These are phyloP conservation scores for Boletus reticuloceps DNA, from an alignment of 768 basidiomycete species.

Conservation along the genomic window DNA sequence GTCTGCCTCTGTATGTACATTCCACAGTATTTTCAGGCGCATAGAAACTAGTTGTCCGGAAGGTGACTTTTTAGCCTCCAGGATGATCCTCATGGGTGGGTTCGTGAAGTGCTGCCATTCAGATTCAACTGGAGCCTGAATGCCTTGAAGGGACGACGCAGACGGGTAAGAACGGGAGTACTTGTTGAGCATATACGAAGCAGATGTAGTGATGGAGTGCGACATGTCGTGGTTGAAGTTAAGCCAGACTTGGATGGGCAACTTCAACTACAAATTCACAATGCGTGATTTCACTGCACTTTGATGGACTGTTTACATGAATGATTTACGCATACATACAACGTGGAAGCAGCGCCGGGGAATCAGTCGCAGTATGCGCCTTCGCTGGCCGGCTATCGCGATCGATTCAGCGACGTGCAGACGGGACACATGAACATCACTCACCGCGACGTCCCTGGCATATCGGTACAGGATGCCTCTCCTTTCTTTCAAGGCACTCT, in stretches of 20 bases:
- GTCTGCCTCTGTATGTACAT: constrained; percentile 39
- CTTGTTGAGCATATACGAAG: constrained; percentile 55
- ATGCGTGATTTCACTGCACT: not conserved
- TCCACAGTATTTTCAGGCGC: constrained; percentile 64
- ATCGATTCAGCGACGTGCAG: constrained; percentile 5
- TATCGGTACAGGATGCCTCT: constrained; percentile 78
- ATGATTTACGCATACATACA: not conserved
- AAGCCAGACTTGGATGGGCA: too few relatives aligned
- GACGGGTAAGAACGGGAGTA: constrained; percentile 66
- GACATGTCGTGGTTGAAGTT: constrained; percentile 18
- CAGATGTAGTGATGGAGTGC: constrained; percentile 51
- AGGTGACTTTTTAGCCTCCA: constrained; percentile 56
- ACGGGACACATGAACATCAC: constrained; percentile 30
- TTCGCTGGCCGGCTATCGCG: constrained; percentile 66
- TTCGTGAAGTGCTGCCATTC: constrained; percentile 84
- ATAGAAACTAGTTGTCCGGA: constrained; percentile 58
- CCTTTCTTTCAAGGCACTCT: constrained; percentile 61
- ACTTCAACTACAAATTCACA: not conserved
- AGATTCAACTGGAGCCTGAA: constrained; percentile 27
- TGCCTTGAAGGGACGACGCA: constrained; percentile 8
- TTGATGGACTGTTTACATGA: constrained; percentile 2
- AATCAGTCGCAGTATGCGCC: constrained; percentile 80
- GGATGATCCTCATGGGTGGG: constrained; percentile 57
- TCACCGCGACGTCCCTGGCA: constrained; percentile 82
- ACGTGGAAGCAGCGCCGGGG: not conserved